phyloP scores from a whole-genome alignment of 1,284 basidiomycete genomes.

The Trichosporon sp. region DNA sequence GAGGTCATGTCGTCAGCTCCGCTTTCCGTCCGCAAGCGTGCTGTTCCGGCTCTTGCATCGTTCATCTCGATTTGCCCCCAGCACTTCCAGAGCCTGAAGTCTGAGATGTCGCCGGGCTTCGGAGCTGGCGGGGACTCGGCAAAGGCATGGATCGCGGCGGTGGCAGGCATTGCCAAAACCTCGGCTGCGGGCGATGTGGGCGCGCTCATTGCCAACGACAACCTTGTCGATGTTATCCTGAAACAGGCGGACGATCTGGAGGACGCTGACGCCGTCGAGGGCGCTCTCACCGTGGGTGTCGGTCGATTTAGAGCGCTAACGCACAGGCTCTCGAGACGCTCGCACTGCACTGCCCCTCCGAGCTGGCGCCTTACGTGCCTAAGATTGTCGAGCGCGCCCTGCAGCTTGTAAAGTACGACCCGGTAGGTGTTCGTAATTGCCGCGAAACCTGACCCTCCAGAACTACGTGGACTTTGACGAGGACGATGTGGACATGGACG shows the following conservation, averaged over 20 bases:
- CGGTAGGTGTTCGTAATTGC: conserved; percentile 53
- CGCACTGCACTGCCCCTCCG: conserved; percentile 73
- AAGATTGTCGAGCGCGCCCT: conserved; percentile 66
- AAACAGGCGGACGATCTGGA: conserved; percentile 31
- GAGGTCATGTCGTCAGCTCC: conserved; percentile 71
- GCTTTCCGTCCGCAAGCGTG: conserved; percentile 81
- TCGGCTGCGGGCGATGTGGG: conserved; percentile 30
- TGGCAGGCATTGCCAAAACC: conserved; percentile 37
- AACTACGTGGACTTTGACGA: conserved; percentile 76
- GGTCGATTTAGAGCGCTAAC: background rate
- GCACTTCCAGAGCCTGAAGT: conserved; percentile 31
- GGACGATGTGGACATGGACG: conserved; percentile 57
- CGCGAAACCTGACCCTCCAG: conserved; percentile 48
- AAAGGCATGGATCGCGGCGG: conserved; percentile 34
- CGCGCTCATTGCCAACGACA: conserved; percentile 29
- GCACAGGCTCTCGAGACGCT: conserved; percentile 74
- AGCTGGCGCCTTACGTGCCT: conserved; percentile 68
- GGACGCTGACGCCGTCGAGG: conserved; percentile 43
- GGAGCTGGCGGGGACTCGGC: conserved; percentile 24
- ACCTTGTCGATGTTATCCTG: conserved; percentile 29
- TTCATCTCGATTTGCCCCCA: conserved; percentile 32
- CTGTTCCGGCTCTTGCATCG: conserved; percentile 66
- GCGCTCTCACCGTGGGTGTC: conserved; percentile 31
- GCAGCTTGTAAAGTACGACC: conserved; percentile 86
- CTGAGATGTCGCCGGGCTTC: conserved; percentile 30